Evolutionary conservation across 73 alveolate species (phyloP).

Genomic region (Paramecium sonneborni): DNA sequence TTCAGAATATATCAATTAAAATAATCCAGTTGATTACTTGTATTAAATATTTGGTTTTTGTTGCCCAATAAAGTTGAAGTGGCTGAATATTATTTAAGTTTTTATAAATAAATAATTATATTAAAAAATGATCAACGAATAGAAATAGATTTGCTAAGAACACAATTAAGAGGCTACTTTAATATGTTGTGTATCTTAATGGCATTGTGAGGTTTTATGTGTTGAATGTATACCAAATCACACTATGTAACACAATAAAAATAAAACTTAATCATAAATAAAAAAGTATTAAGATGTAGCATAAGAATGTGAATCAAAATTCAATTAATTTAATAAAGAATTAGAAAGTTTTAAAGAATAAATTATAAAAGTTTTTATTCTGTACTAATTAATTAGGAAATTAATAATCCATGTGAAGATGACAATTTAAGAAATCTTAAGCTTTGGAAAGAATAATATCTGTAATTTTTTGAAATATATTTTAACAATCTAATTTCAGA

Average conservation of each 20-base stretch:
- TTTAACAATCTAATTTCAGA: slow-evolving; percentile 18
- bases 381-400: neutral
- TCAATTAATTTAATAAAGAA: neutral
- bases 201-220: slow-evolving; percentile 59
- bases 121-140: neutral
- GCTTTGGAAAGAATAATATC: slow-evolving; percentile 16
- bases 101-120: no score
- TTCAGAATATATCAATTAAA: no score
- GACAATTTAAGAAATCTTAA: slow-evolving; percentile 29
- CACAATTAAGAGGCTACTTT: slow-evolving; percentile 29
- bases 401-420: slow-evolving; percentile 41
- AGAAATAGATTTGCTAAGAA: neutral
- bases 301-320: slow-evolving; percentile 33
- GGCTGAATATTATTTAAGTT: neutral
- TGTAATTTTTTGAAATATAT: neutral
- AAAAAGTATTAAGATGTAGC: neutral
- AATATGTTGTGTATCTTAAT: slow-evolving; percentile 12
- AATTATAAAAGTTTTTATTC: neutral
- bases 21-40: neutral
- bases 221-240: slow-evolving; percentile 61
- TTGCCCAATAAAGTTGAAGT: neutral
- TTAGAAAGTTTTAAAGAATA: neutral
- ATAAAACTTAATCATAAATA: slow-evolving; percentile 15
- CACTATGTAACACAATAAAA: slow-evolving; percentile 50
- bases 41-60: neutral